Evolutionary conservation across 225 moss, liverwort and hornwort species (phyloP), one percentile per base, ranked within the genome.

Genomic region (Polytrichum formosum): DNA sequence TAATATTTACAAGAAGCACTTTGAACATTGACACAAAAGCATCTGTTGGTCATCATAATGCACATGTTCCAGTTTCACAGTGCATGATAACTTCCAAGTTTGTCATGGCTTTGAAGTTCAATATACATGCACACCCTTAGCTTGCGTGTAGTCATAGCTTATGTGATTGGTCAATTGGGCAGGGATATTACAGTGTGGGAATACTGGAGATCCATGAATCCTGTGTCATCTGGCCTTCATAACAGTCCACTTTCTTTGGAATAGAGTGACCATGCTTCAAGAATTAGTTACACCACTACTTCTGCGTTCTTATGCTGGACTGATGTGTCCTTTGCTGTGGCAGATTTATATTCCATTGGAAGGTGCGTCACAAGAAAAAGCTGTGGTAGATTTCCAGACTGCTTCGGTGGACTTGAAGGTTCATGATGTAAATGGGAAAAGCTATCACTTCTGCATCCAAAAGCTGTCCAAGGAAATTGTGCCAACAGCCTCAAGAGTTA

Each of bases 331-430:
- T 58, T 54, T 62, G 5, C 21, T 58, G 54, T 31, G 72, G 70
- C 82, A 88, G 87, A 84, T 88, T 23, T 88, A 88, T n/a, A 84
- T 88, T 63, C 28, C 82, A 58, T 75, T 88, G 20, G 82, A 84
- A 66, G 87, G 84, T 71, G 84, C 84, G 56, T 77, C 79, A 18
- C 81, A 84, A 37, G 87, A 88, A 26, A 80, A 88, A 65, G 77
- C 73, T 64, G 35, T 75, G 31, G 77, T 73, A 33, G 79, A 88
- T 71, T 82, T 79, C 69, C 82, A 88, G 35, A 46, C 61, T 13
- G 71, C 72, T 21, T 84, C 82, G 7, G 55, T 84, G 25, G 54
- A 69, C 63, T 71, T 88, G 73, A 88, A 84, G 82, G 54, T 88
- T 29, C 82, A 84, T 30, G 84, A 88, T 25, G 73, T 88, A 26